Percentiles rank a stretch among this genome's conserved stretches.
Conservation (phyloP, 164 flowering plant species). For the Euptelea pleiosperma region DNA sequence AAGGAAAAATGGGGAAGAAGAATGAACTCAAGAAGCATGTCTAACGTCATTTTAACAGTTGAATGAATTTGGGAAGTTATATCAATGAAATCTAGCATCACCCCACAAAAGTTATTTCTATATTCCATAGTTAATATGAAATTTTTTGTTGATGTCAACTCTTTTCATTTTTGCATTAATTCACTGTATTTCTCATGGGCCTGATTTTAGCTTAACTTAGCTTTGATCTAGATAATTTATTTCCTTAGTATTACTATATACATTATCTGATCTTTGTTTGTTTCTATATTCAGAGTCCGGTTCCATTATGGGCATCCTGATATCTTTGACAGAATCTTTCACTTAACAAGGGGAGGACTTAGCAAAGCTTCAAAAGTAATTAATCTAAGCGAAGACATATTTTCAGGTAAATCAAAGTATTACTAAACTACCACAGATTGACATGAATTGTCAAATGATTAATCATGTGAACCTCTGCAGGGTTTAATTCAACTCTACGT, state of each 20-base stretch:
- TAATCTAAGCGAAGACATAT: conserved; percentile 41
- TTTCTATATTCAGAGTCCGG: conserved; percentile 29
- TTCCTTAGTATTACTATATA: not conserved
- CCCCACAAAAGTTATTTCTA: not conserved
- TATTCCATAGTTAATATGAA: no score
- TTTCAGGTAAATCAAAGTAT: conserved; percentile 29
- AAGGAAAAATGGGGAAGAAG: no score
- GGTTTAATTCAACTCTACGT: conserved; percentile 85
- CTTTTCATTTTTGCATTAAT: not conserved
- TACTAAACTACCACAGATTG: not conserved
- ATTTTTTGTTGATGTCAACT: not conserved
- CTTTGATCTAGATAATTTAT: not conserved
- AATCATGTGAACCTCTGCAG: conserved; percentile 32
- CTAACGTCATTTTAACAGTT: no score
- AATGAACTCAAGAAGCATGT: no score
- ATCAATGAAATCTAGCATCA: not conserved
- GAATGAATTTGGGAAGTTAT: no score
- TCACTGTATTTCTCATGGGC: not conserved
- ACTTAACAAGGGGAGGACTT: conserved; percentile 41
- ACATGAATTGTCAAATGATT: conserved; percentile 1
- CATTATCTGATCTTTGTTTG: conserved; percentile 4
- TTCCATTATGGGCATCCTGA: conserved; percentile 54
- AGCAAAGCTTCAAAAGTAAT: conserved; percentile 43
- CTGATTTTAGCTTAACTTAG: not conserved
- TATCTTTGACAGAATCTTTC: conserved; percentile 41